Percentiles rank a stretch among this genome's conserved stretches.
Conservation (phyloP, 2,329 filamentous ascomycete genomes). For the Magnaporthiopsis rhizophila region DNA sequence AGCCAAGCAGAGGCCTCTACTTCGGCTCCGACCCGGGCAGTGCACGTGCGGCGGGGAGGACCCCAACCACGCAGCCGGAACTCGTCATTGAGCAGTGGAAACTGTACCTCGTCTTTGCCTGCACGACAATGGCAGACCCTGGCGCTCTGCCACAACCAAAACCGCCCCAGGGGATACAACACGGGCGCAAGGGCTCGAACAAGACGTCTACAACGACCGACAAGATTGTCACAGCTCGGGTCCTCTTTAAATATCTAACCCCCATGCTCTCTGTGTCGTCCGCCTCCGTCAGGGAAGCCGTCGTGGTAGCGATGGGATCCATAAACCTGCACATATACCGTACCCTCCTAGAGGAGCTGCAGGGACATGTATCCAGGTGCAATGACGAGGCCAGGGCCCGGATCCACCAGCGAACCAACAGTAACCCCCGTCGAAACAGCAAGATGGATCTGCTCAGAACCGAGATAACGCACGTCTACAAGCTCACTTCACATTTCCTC, state of each 20-base stretch:
- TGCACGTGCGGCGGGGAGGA: slow-evolving; percentile 41
- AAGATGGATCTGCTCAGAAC: slow-evolving; percentile 83
- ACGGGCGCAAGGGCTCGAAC: slow-evolving; percentile 74
- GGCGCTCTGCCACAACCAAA: slow-evolving; percentile 46
- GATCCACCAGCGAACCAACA: slow-evolving; percentile 79
- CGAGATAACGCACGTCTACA: slow-evolving; percentile 94
- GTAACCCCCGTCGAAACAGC: slow-evolving; percentile 71
- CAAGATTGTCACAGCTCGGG: slow-evolving; percentile 80
- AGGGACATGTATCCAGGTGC: slow-evolving; percentile 76
- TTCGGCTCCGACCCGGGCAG: slow-evolving; percentile 54
- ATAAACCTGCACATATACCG: slow-evolving; percentile 94
- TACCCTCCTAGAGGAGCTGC: slow-evolving; percentile 80
- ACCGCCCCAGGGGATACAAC: slow-evolving; percentile 43
- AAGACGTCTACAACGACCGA: slow-evolving; percentile 56
- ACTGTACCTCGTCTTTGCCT: slow-evolving; percentile 92
- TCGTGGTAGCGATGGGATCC: slow-evolving; percentile 84
- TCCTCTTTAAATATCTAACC: slow-evolving; percentile 85
- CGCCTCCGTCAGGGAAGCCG: slow-evolving; percentile 75
- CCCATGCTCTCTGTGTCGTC: slow-evolving; percentile 77
- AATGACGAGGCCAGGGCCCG: slow-evolving; percentile 82
- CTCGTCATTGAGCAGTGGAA: slow-evolving; percentile 97
- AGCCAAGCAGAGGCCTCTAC: slow-evolving; percentile 57
- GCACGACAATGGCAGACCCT: slow-evolving; percentile 83
- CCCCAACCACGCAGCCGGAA: slow-evolving; percentile 68
- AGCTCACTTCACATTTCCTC: slow-evolving; percentile 84